These are phyloP conservation scores for Aspergillus sp. DNA, from an alignment of 2,329 filamentous ascomycete species.

Conservation along the genomic window DNA sequence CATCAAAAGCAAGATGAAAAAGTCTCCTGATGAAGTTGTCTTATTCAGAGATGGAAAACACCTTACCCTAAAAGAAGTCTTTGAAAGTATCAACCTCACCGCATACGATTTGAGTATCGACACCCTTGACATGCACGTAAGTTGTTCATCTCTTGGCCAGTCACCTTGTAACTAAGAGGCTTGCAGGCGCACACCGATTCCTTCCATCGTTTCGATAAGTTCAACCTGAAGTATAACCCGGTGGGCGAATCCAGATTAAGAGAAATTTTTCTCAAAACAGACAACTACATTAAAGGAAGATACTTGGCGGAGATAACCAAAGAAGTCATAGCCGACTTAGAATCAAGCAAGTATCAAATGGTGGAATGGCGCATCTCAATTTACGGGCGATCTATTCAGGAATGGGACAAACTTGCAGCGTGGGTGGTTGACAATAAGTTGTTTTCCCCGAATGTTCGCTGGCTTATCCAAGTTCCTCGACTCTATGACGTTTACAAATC, in stretches of 20 bases:
- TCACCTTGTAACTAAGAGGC: constrained; percentile 8
- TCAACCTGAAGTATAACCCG: constrained; percentile 98
- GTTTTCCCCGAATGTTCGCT: constrained; percentile 95
- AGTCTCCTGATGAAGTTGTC: constrained; percentile 89
- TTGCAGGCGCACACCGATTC: constrained; percentile 86
- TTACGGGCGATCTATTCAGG: constrained; percentile 85
- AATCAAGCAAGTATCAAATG: constrained; percentile 99
- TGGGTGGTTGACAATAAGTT: constrained; percentile 99
- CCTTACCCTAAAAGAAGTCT: constrained; percentile 87
- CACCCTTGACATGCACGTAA: constrained; percentile 95
- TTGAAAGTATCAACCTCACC: constrained; percentile 94
- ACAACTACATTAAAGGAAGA: constrained; percentile 94
- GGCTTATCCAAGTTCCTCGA: constrained; percentile 93
- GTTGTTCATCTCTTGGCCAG: constrained; percentile 34
- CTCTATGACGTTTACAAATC: constrained; percentile 96
- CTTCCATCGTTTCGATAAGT: constrained; percentile 99
- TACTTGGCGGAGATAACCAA: constrained; percentile 98
- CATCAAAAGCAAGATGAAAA: constrained; percentile 99
- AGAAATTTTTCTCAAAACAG: constrained; percentile 98
- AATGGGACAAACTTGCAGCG: constrained; percentile 96
- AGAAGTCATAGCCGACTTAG: constrained; percentile 93
- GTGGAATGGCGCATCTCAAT: constrained; percentile 99
- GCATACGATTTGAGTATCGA: constrained; percentile 98
- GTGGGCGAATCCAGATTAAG: constrained; percentile 91
- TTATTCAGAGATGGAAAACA: constrained; percentile 89